These are phyloP conservation scores for Leccinellum albellum DNA, from an alignment of 768 basidiomycete genomes.

Conservation along the genomic window DNA sequence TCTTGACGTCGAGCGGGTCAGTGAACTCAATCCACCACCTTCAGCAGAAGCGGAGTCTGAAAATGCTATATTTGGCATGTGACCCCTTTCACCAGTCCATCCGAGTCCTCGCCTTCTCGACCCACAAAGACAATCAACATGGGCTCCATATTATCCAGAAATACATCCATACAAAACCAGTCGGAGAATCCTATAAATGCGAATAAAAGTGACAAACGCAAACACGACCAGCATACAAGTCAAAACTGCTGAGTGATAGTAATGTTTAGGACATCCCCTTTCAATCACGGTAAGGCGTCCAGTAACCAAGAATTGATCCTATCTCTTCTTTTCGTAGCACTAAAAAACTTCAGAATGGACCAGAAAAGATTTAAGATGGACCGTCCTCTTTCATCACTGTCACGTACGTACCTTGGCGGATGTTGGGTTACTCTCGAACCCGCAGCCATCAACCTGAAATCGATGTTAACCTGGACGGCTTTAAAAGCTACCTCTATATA, in stretches of 20 bases:
- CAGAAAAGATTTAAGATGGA: not conserved
- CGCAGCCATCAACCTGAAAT: not conserved
- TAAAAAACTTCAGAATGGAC: not conserved
- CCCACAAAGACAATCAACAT: no score
- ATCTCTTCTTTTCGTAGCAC: not conserved
- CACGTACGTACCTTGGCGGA: slow-evolving; percentile 16
- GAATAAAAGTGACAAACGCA: not conserved
- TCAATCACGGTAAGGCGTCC: slow-evolving; percentile 11
- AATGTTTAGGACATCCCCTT: not conserved
- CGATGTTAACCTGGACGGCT: not conserved
- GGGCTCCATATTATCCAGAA: not conserved
- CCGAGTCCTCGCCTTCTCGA: no score
- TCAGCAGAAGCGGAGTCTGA: slow-evolving; percentile 24
- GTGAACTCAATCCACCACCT: slow-evolving; percentile 16
- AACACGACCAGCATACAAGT: not conserved
- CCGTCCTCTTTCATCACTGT: not conserved
- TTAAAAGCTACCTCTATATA: not conserved
- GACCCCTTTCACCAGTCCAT: slow-evolving; percentile 3
- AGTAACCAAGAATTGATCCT: not conserved
- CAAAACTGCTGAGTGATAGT: not conserved
- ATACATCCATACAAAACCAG: not conserved
- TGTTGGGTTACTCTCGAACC: not conserved
- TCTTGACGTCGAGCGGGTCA: slow-evolving; percentile 38
- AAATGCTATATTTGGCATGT: slow-evolving; percentile 11
- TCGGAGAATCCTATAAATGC: not conserved